Base-by-base conservation (phyloP, 2,329 filamentous ascomycete species). In the Dactylellina parvicollis region DNA sequence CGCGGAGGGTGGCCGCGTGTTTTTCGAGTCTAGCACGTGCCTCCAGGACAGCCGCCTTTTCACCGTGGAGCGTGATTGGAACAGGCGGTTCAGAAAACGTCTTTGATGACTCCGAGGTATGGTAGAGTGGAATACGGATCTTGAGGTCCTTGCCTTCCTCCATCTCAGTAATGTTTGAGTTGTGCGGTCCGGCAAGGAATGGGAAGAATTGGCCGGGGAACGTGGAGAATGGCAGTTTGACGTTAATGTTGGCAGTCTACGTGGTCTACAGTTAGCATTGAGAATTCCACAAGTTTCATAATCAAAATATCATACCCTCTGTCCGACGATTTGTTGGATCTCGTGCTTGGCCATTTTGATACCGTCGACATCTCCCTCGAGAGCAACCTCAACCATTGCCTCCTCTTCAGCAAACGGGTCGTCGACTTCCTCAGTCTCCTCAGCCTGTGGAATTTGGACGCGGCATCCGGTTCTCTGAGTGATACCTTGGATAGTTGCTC, bases 131-230 rank as follows among this genome's bases (percentile, higher is more conserved):
- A 49, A 99, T 89, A 65, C 91, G 87, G 75, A 99, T 85, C 79
- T 91, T 89, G 34, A 96, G 85, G 74, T 92, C 91, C 75, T 89
- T 90, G 74, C 86, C 86, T 72, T 88, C 83, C 81, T 94, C 90
- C 57, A 96, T 84, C 36, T 86, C 85, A 75, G 87, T 85, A 62
- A 92, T 82, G 55, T 87, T 83, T 49, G 86, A 83, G 79, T 92
- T 91, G 80, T 90, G 86, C 8, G 89, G 87, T 52, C 92, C 92
- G 22, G 92, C 90, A 80, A 99, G 89, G 84, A 99, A 99, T 57
- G 94, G 94, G 82, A 95, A 99, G 81, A 95, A 96, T 80, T 96
- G 92, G 24, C 92, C 87, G 5, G 95, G 93, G 71, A 99, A 62
- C 40, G 71, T 52, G 1, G 61, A 90, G 52, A 89, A 88, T 81